Conservation (phyloP, 2,329 filamentous ascomycete genomes). For the Xylaria digitata region DNA sequence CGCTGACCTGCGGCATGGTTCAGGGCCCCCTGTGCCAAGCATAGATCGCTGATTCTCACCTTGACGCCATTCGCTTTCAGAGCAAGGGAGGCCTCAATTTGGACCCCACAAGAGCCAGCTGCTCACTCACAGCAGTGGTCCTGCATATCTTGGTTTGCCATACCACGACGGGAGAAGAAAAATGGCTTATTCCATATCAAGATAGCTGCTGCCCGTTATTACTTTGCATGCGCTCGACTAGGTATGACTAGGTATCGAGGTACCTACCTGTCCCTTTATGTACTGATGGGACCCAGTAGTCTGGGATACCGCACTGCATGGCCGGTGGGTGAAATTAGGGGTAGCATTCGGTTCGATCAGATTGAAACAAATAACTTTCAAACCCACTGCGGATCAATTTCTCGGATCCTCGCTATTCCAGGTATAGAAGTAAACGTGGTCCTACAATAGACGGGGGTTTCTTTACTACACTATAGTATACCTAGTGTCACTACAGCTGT, state of each 20-base stretch:
- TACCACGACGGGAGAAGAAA: slow-evolving; percentile 24
- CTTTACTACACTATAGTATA: slow-evolving; percentile 1
- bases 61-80: slow-evolving; percentile 27
- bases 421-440: not conserved
- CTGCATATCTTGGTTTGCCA: slow-evolving; percentile 22
- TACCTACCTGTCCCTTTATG: not conserved
- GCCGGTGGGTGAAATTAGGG: slow-evolving; percentile 5
- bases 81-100: slow-evolving; percentile 35
- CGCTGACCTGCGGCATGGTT: slow-evolving; percentile 35
- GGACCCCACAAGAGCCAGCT: slow-evolving; percentile 32
- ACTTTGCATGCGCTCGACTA: slow-evolving; percentile 14
- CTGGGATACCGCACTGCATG: slow-evolving; percentile 27
- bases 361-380: not conserved
- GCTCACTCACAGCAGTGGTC: slow-evolving; percentile 28
- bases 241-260: not conserved
- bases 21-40: slow-evolving; percentile 31
- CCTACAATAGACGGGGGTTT: not conserved
- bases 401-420: not conserved
- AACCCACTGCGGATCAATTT: slow-evolving; percentile 5
- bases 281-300: slow-evolving; percentile 24
- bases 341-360: slow-evolving; percentile 13
- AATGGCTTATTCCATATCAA: slow-evolving; percentile 18
- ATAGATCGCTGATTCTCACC: slow-evolving; percentile 19
- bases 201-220: slow-evolving; percentile 8
- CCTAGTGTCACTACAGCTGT: not conserved